Evolutionary conservation across 176 grass and related monocot species (phyloP), one percentile per base, ranked within the genome.

Genomic region (Eragrostis curvula): DNA sequence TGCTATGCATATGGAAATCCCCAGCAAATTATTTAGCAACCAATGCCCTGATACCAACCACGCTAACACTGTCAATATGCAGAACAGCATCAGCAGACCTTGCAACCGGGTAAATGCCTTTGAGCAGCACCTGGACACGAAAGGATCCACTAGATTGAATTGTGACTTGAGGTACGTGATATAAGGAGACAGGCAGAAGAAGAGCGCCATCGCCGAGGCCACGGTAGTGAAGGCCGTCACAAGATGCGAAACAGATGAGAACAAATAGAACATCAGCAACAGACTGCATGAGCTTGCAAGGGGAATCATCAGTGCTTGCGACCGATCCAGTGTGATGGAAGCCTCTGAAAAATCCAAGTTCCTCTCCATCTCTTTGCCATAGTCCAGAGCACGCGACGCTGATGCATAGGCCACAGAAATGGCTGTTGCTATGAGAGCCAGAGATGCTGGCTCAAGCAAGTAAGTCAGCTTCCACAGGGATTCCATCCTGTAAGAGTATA

Each of bases 291-390:
- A 99, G 55, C 93, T 96, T 36, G 91, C 90, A 20, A 99, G 84
- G 3, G 96, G 93, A 63, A 96, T 96, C 89, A 96, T 90, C 42
- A 99, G 87, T 18, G 96, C 96, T 58, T 96, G 96, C 0, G 96
- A 96, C 12, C 73, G 85, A 48, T 99, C 91, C 46, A 99, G 78
- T 25, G 93, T 99, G 59, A 99, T 96, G 61, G 96, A 90, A 15
- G 96, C 88, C 70, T 99, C 96, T 17, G 96, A 96, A 81, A 96
- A 99, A 71, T 99, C 96, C 55, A 99, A 60, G 87, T 96, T 96
- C 30, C 89, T 89, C 82, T 93, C 96, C 90, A 99, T 93, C 86
- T 99, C 91, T 29, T 88, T 90, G 73, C 93, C 93, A 70, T 99
- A 94, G 73, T 96, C 84, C 28, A 99, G 87, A 68, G 96, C 92